Evolutionary conservation across 805 yeast genomes (phyloP).

Genomic region (Schwanniomyces occidentalis): DNA sequence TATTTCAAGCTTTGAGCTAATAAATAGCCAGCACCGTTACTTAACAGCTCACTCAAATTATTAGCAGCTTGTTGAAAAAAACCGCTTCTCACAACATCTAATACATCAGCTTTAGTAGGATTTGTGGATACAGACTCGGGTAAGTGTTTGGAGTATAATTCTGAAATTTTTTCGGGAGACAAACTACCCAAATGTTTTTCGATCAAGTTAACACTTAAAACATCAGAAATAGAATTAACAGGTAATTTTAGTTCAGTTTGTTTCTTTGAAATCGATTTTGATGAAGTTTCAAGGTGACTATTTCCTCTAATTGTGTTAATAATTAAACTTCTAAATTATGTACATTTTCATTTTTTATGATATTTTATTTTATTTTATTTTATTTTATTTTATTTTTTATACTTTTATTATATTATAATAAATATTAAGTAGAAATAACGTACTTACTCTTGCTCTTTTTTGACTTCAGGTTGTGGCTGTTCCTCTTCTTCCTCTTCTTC

Average conservation of each 20-base stretch:
- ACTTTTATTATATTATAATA: slow-evolving; percentile 2
- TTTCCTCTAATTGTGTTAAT: slow-evolving; percentile 5
- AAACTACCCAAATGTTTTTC: slow-evolving; percentile 31
- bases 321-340: slow-evolving; percentile 1
- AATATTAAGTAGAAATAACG: slow-evolving; percentile 7
- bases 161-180: slow-evolving; percentile 34
- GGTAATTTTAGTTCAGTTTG: slow-evolving; percentile 18
- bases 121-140: slow-evolving; percentile 41
- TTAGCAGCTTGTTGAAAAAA: slow-evolving; percentile 47
- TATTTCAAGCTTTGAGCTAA: slow-evolving; percentile 50
- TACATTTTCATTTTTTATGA: not conserved
- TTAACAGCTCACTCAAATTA: slow-evolving; percentile 43
- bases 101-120: slow-evolving; percentile 36
- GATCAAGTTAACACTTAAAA: slow-evolving; percentile 31
- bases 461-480: not conserved
- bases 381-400: slow-evolving; percentile 4
- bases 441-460: slow-evolving; percentile 20
- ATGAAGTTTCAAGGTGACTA: not conserved
- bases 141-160: slow-evolving; percentile 35
- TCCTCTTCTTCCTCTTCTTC: slow-evolving; percentile 16
- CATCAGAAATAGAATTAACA: slow-evolving; percentile 31
- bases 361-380: not conserved
- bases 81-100: slow-evolving; percentile 47
- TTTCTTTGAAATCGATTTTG: not conserved
- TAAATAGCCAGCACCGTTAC: slow-evolving; percentile 47